Base-by-base conservation (phyloP, 2,329 filamentous ascomycete species). In the Fusarium avenaceum region DNA sequence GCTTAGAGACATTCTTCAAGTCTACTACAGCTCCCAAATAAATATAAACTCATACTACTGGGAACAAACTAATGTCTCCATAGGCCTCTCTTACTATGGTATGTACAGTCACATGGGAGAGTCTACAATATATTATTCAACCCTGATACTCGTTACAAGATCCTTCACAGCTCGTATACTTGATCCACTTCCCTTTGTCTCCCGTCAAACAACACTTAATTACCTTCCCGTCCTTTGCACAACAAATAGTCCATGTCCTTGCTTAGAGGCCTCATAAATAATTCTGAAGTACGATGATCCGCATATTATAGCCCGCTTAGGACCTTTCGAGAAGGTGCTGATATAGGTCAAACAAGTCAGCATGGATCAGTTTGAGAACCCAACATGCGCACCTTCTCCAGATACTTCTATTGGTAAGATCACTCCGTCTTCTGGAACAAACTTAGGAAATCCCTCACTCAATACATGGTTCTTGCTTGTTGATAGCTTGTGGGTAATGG, bases 291-390 rank as follows among this genome's bases (percentile, higher is more conserved):
- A 48, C 7, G 38, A 39, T 22, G 61, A 50, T 4, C 49, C 24
- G 17, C 45, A 44, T 5, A 30, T 20, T 30, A n/a, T 24, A 51
- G 11, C 24, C 8, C 22, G 45, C 10, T 14, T 24, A n/a, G 6
- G 20, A 26, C 20, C 14, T 53, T 53, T 7, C 11, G 52, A 15
- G 61, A 33, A 10, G 46, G 49, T 17, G 52, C 38, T 68, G 40
- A 30, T 69, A 52, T 17, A 69, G 30, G 10, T 56, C 50, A 52
- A 65, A 68, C 14, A 65, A 32, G 17, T 47, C 44, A 19, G 50
- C 60, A 65, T 68, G 32, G 51, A 44, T 47, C 61, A 68, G 22
- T 69, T 63, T 17, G 66, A 62, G n/a, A 65, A 50, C 7, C 20
- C 17, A 5, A 56, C 26, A 33, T 68, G 33, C 0, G 49, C 28